Conservation (phyloP, 345 rosid genomes). For the Citrus unshiu region DNA sequence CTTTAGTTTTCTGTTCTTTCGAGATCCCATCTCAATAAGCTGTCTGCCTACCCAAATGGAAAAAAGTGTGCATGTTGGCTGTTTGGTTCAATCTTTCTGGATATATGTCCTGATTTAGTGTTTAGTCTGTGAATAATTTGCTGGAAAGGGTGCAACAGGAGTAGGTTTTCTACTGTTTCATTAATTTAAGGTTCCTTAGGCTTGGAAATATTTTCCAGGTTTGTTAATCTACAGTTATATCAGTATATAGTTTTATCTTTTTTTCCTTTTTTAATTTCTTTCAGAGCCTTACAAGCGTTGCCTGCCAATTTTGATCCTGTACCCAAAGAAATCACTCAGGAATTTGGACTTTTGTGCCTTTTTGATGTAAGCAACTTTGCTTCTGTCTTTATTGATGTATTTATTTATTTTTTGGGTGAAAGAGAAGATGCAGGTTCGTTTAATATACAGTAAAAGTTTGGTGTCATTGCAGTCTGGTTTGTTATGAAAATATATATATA, state of each 20-base stretch:
- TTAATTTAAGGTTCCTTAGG: background rate
- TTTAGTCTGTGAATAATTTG: background rate
- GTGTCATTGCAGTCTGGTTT: background rate
- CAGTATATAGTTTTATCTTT: background rate
- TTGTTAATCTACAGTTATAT: background rate
- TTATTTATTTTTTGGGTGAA: background rate
- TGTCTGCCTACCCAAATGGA: background rate
- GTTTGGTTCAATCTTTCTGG: background rate
- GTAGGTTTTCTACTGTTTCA: slow-evolving; percentile 1
- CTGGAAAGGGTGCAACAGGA: background rate
- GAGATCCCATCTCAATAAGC: background rate
- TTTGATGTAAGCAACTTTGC: slow-evolving; percentile 53
- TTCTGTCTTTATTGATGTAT: background rate
- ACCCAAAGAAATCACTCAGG: slow-evolving; percentile 61
- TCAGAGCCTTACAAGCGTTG: slow-evolving; percentile 63
- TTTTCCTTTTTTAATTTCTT: slow-evolving; percentile 4
- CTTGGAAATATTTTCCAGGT: background rate
- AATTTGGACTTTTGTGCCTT: slow-evolving; percentile 70
- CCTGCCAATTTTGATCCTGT: slow-evolving; percentile 66
- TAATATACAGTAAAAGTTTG: background rate
- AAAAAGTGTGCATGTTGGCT: background rate
- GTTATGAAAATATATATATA: background rate
- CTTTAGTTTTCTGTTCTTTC: background rate
- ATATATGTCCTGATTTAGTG: background rate
- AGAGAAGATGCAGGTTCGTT: background rate